Conservation (phyloP, 2,329 filamentous ascomycete species). For the Paecilomyces formosus region DNA sequence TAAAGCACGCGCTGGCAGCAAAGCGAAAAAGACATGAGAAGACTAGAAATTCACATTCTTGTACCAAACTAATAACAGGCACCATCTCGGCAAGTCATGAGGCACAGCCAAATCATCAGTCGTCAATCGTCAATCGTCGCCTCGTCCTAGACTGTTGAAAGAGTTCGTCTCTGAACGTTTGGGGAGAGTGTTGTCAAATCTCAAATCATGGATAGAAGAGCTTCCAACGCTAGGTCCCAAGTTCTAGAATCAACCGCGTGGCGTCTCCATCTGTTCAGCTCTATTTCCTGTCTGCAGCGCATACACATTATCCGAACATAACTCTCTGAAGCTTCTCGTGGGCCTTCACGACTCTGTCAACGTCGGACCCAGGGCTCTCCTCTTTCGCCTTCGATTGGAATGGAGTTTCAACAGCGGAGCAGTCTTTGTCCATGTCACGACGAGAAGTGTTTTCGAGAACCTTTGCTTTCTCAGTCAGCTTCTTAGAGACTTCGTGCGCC, state of each 20-base stretch:
- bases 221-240: not conserved
- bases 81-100: not conserved
- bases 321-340: slow-evolving; percentile 11
- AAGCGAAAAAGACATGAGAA: slow-evolving; percentile 26
- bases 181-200: not conserved
- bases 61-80: not conserved
- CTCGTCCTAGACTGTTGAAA: not conserved
- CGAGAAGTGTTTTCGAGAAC: not conserved
- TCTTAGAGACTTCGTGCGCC: slow-evolving; percentile 9
- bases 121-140: not conserved
- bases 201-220: not conserved
- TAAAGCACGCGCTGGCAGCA: slow-evolving; percentile 22
- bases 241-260: not conserved
- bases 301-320: not conserved
- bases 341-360: slow-evolving; percentile 6
- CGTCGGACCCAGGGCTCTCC: not conserved
- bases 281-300: not conserved
- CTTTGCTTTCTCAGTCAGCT: slow-evolving; percentile 1
- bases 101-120: not conserved
- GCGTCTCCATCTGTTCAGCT: not conserved
- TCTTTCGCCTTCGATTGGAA: not conserved
- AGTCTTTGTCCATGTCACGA: not conserved
- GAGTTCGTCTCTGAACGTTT: not conserved
- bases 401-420: not conserved
- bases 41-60: not conserved